Percentiles rank a stretch among this genome's conserved stretches.
phyloP scores from a whole-genome alignment of 306 rosid genomes.

The Cyamopsis tetragonoloba region DNA sequence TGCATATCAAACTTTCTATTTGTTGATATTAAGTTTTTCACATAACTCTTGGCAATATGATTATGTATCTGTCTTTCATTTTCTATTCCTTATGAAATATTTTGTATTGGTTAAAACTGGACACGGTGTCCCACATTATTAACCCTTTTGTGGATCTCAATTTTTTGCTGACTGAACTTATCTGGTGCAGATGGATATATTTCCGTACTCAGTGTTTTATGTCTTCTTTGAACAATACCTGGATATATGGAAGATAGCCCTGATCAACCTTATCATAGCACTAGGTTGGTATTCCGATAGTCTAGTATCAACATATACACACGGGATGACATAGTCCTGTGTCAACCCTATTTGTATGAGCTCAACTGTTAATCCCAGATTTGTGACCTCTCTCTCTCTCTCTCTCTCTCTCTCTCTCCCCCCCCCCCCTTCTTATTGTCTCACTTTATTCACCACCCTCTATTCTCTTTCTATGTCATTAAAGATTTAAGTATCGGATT shows the following conservation, averaged over 20 bases:
- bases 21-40: not conserved
- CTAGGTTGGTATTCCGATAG: conserved; percentile 61
- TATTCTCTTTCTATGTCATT: conserved; percentile 6
- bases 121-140: conserved; percentile 6
- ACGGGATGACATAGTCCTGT: not conserved
- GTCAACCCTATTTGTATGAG: not conserved
- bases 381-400: too few relatives aligned
- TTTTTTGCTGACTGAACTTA: conserved; percentile 29
- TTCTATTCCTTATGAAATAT: conserved; percentile 15
- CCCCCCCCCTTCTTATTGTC: too few relatives aligned
- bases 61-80: not conserved
- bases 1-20: not conserved
- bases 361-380: conserved; percentile 4
- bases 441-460: conserved; percentile 16
- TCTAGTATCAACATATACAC: not conserved
- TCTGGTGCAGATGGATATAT: conserved; percentile 82
- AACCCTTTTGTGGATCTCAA: conserved; percentile 23
- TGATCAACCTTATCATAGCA: conserved; percentile 69
- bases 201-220: conserved; percentile 96
- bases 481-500: conserved; percentile 11
- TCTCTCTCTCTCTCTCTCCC: too few relatives aligned
- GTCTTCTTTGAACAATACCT: conserved; percentile 96
- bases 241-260: conserved; percentile 78
- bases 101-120: conserved; percentile 19
- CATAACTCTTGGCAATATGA: not conserved